Base-by-base conservation (phyloP, 2,329 filamentous ascomycete species). In the Nigrograna mackinnonii region DNA sequence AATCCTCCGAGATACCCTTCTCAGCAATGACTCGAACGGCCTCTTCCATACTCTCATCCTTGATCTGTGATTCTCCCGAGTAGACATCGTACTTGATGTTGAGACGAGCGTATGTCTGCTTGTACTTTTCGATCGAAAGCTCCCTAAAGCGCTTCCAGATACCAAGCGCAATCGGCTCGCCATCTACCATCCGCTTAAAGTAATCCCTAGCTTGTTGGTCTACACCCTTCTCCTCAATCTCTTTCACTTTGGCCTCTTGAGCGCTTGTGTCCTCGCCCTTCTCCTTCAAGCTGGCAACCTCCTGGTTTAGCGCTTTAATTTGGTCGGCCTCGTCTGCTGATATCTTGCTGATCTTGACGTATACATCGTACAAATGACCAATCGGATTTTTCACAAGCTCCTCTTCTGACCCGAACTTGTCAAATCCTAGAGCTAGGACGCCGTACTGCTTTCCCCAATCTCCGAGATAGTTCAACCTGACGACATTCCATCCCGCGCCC, bases 291-390 rank as follows among this genome's bases (percentile, higher is more conserved):
- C 57, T 57, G 2, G 49, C 52, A 22, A 57, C 55, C 37, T 67
- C 56, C 16, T 74, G 72, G 61, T 80, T 79, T 51, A 78, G 71
- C 31, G 71, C 75, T 55, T 84, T 83, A 18, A 85, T 81, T 45
- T 78, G 64, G 50, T 86, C 85, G 52, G 86, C 85, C 72, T 90
- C 84, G 0, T 76, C 80, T 2, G 74, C 68, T 49, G 85, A 79
- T 3, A 85, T 75, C 26, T 76, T 76, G 54, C 83, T 83, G 67
- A 92, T 89, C 66, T 83, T 80, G 49, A 91, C 87, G 58, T 92
- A 94, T 38, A 94, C 84, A 58, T 91, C 82, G 67, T 86, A 91
- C 7, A 94, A 74, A 65, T 94, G 89, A 66, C 88, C 87, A 61
- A 92, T 90, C 11, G 89, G 88, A 58, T 92, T 87, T 35, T 78